Evolutionary conservation across 148 eudicot genomes (phyloP), one percentile per base, ranked within the genome.

Genomic region (Rhododendron ferrugineum): DNA sequence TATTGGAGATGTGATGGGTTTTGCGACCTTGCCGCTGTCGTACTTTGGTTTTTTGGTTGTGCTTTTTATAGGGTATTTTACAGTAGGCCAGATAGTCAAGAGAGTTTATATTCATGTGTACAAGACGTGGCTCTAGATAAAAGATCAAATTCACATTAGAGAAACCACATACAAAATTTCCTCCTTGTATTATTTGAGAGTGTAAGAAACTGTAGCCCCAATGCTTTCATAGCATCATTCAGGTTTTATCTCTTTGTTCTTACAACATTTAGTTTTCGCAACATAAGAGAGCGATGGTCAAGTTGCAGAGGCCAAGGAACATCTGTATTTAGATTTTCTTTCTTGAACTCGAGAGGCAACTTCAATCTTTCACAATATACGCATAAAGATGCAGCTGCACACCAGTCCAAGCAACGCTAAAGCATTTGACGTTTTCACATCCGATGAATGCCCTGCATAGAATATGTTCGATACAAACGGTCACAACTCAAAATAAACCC

Each of bases 91-190:
- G 82, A 32, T 85, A 54, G 93, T 90, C 23, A 91, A 91, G 87
- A 91, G 85, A 62, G 80, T 86, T 34, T 91, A 91, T 81, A 91
- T 91, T 82, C 50, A 68, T 68, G 86, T 89, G 83, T 89, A 89
- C 74, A 86, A 88, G 36, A 86, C 85, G 81, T 91, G 93, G 91
- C 93, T 91, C 77, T 91, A 90, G 87, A 82, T 20, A 84, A 40
- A 36, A 28, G 68, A 72, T 18, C 26, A 79, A 58, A 49, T 28
- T 62, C 87, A 81, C 49, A 6, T 58, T 23, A 56, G 34, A 81
- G 30, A 76, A 36, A 26, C 37, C 26, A 74, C 46, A n/a, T 36
- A 56, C 47, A 73, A 74, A 11, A 82, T 15, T 50, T 49, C 80
- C 13, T 82, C 52, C 32, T 82, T 82, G 80, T 34, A 72, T 82